Evolutionary conservation across 108 stramenopile species (phyloP).

Genomic region (Aurantiochytrium sp.): DNA sequence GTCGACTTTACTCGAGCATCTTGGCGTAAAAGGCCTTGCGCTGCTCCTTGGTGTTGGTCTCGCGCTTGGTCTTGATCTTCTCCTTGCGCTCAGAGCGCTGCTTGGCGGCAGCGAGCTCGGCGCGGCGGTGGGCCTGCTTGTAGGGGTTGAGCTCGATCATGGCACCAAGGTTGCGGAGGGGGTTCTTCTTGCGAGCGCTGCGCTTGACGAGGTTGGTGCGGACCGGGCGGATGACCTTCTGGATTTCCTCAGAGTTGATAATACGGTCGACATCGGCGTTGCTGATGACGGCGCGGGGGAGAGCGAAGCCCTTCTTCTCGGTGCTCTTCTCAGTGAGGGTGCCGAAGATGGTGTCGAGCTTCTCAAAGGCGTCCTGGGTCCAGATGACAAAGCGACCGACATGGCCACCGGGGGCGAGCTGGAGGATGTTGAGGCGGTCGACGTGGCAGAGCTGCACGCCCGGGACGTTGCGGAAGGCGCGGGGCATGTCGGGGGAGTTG

Average conservation of each 20-base stretch:
- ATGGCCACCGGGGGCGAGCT: conserved; percentile 98
- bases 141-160: conserved; percentile 86
- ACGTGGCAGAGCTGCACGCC: conserved; percentile 93
- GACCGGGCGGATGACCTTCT: conserved; percentile 82
- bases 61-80: conserved; percentile 17
- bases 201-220: conserved; percentile 37
- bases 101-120: background rate
- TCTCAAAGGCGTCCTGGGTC: conserved; percentile 91
- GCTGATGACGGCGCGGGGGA: conserved; percentile 78
- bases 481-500: conserved; percentile 59
- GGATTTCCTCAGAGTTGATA: conserved; percentile 95
- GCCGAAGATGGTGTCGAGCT: conserved; percentile 86
- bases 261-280: conserved; percentile 96
- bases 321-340: conserved; percentile 62
- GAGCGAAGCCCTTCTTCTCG: conserved; percentile 45
- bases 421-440: conserved; percentile 85
- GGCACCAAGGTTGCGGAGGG: conserved; percentile 71
- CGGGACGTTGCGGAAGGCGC: conserved; percentile 90
- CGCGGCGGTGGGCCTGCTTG: conserved; percentile 70
- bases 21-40: background rate
- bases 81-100: background rate
- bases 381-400: conserved; percentile 96
- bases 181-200: conserved; percentile 80
- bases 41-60: background rate
- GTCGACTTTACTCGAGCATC: background rate